Evolutionary conservation across 371 early-diverging fungal species (phyloP), one percentile per base, ranked within the genome.

Genomic region (Mucor lusitanicus): DNA sequence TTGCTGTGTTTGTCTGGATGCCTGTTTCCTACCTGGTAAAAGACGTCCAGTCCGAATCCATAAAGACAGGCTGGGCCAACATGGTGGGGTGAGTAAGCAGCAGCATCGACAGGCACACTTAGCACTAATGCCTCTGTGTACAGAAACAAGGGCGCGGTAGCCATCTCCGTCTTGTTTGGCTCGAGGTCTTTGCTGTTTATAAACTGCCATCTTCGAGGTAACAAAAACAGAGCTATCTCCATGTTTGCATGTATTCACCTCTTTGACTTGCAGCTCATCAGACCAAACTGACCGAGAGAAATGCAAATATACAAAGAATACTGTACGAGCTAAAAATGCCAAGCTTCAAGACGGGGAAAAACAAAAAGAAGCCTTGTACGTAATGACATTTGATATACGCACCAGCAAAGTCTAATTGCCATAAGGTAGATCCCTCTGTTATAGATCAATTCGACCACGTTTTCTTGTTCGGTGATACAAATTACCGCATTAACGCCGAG

Each of bases 131-230:
- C 19, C 7, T 46, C 3, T 46, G 2, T 46, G 28, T 37, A 15
- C 13, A 94, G 94, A 5, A 94, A 93, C 71, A 94, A 94, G 69
- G 95, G 95, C 0, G 92, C 88, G 17, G 91, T 94, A 17, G 92
- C 90, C 1, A 73, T 92, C 46, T 83, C 88, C 1, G 68, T 93
- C 13, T 68, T 79, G 33, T 85, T 91, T 59, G 87, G 83, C 17
- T 79, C 79, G 23, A 77, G 72, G 25, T 85, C 88, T 1, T 63
- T 92, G 3, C 58, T 91, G 11, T 92, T 94, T 73, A 88, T 94
- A 17, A 91, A 91, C 66, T 84, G 87, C 25, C 94, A 94, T 70
- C 76, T 94, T 37, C 80, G 86, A 71, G 93, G 92, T 93, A 85
- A 33, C 8, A 33, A 7, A 33, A 7, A 33, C 57, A 40, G 35